These are phyloP conservation scores for Dendrothele bispora DNA, from an alignment of 768 basidiomycete species.

Conservation along the genomic window DNA sequence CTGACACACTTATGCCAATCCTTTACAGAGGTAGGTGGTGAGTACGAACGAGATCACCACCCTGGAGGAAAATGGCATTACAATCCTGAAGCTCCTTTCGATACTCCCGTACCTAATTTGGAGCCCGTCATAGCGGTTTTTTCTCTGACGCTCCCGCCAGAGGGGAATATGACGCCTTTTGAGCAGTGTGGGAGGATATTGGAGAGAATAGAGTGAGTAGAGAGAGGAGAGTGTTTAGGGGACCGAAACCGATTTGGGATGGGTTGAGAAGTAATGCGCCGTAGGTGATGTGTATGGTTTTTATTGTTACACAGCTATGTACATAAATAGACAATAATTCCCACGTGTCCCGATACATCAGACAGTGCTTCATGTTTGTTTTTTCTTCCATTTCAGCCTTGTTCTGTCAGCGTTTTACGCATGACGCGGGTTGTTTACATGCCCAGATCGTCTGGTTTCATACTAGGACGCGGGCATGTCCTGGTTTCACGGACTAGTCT, in stretches of 20 bases:
- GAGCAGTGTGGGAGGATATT: constrained; percentile 22
- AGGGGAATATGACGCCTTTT: constrained; percentile 26
- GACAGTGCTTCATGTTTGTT: too few species aligned
- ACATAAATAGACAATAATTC: too few species aligned
- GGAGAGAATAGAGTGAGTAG: constrained; percentile 14
- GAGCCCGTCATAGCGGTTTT: constrained; percentile 33
- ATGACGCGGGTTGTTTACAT: too few species aligned
- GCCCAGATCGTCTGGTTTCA: too few species aligned
- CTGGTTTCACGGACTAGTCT: too few species aligned
- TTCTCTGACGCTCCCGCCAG: constrained; percentile 34
- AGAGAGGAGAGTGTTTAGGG: constrained; percentile 29
- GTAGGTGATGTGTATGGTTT: too few species aligned
- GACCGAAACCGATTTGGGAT: constrained; percentile 38
- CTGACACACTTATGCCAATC: too few species aligned
- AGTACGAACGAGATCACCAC: constrained; percentile 36
- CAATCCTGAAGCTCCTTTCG: constrained; percentile 33
- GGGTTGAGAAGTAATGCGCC: constrained; percentile 33
- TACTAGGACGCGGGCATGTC: too few species aligned
- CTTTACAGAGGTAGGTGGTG: constrained; percentile 31
- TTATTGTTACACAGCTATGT: too few species aligned
- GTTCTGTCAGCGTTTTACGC: too few species aligned
- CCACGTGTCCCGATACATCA: too few species aligned
- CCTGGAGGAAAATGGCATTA: constrained; percentile 47
- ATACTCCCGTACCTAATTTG: constrained; percentile 35
- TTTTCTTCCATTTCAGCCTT: too few species aligned